Evolutionary conservation across 2,329 filamentous ascomycete species (phyloP).

Genomic region (Colletotrichum destructivum): DNA sequence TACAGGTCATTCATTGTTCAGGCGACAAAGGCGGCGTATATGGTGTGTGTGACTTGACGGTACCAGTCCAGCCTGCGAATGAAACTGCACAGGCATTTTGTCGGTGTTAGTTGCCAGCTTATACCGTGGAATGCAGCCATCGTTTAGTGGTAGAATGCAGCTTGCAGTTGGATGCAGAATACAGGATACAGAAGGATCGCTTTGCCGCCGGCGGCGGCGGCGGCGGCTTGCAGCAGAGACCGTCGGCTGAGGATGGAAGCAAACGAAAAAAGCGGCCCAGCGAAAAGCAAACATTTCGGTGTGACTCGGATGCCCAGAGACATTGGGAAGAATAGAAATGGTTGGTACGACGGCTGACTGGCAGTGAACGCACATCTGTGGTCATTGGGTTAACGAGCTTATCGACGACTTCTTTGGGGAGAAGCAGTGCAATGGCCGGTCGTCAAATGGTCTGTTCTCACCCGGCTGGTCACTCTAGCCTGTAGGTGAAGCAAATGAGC

Average conservation of each 20-base stretch:
- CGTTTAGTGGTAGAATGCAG: neutral
- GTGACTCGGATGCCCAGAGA: neutral
- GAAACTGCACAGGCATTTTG: neutral
- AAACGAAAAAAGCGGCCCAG: constrained; percentile 11
- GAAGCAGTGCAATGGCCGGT: neutral
- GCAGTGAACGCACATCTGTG: neutral
- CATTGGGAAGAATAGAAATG: constrained; percentile 7
- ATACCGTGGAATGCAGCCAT: constrained; percentile 4
- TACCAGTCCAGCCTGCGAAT: neutral
- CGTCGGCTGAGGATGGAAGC: constrained; percentile 19
- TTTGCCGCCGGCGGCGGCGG: constrained; percentile 25
- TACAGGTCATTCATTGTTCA: neutral
- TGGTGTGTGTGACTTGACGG: neutral
- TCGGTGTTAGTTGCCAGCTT: neutral
- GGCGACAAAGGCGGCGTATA: neutral
- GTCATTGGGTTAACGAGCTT: neutral
- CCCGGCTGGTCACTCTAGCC: neutral
- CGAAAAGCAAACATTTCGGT: constrained; percentile 31
- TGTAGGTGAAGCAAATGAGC: neutral
- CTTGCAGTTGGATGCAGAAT: constrained; percentile 4
- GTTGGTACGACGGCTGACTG: constrained; percentile 5
- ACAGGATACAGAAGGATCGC: neutral
- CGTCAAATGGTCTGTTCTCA: neutral
- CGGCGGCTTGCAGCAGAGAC: constrained; percentile 30
- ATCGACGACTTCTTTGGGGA: constrained; percentile 10